These are phyloP conservation scores for Colletotrichum falcatum DNA, from an alignment of 2,329 filamentous ascomycete species.

Conservation along the genomic window DNA sequence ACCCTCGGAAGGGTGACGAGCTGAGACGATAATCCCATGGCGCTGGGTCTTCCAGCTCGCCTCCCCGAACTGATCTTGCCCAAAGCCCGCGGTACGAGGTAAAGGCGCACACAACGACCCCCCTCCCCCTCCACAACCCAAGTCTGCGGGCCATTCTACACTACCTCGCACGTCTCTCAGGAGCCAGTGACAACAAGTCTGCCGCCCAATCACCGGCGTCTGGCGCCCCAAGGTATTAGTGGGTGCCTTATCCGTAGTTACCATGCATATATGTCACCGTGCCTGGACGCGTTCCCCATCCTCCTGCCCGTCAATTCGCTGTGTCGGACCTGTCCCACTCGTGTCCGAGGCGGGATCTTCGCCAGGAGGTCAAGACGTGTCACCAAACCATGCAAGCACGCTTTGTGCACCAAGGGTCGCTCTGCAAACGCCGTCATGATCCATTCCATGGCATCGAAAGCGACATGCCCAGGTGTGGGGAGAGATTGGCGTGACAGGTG, in stretches of 20 bases:
- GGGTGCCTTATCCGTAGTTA: conserved; percentile 1
- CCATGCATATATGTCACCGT: not conserved
- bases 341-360: not conserved
- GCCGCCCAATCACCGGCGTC: not conserved
- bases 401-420: not conserved
- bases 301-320: not conserved
- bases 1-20: conserved; percentile 8
- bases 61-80: not conserved
- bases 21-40: conserved; percentile 21
- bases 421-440: not conserved
- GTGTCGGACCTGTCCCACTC: not conserved
- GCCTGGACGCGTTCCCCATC: not conserved
- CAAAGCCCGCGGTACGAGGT: no score
- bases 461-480: not conserved
- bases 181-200: not conserved
- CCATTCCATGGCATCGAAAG: not conserved
- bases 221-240: no score
- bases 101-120: not conserved
- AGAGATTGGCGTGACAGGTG: not conserved
- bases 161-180: not conserved
- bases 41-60: conserved; percentile 15
- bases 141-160: not conserved
- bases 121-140: not conserved
- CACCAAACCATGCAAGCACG: not conserved
- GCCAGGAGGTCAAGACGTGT: not conserved